Percentiles rank a stretch among this genome's conserved stretches.
phyloP scores from a whole-genome alignment of 768 basidiomycete genomes.

The Xerocomellus intermedius region DNA sequence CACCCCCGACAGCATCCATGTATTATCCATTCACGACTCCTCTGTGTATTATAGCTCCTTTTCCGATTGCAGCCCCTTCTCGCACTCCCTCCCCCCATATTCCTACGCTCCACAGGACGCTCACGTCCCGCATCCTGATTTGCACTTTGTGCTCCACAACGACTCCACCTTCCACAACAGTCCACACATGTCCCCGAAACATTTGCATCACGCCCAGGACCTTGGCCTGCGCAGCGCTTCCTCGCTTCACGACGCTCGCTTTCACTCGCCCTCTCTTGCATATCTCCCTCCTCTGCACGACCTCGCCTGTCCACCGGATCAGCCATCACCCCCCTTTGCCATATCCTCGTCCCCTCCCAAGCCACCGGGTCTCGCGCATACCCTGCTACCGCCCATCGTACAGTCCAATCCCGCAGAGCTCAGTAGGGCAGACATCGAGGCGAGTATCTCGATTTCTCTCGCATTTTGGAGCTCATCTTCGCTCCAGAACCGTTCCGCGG shows the following conservation, averaged over 20 bases:
- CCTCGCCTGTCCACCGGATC: conserved; percentile 21
- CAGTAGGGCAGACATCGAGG: conserved; percentile 25
- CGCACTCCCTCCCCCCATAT: conserved; percentile 21
- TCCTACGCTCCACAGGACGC: conserved; percentile 27
- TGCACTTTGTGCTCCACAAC: conserved; percentile 27
- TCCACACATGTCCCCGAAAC: conserved; percentile 30
- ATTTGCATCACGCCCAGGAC: conserved; percentile 28
- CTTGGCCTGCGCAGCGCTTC: conserved; percentile 14
- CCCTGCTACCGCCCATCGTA: conserved; percentile 34
- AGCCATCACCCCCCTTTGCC: conserved; percentile 13
- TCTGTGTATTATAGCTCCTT: conserved; percentile 35
- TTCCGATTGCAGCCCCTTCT: conserved; percentile 24
- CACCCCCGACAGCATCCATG: conserved; percentile 21
- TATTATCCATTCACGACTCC: conserved; percentile 35
- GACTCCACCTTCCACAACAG: conserved; percentile 23
- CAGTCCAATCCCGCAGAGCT: conserved; percentile 34
- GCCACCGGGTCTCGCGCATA: conserved; percentile 24
- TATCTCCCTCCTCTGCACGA: conserved; percentile 28
- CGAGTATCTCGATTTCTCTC: background rate
- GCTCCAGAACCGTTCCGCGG: conserved; percentile 27
- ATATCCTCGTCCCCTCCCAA: conserved; percentile 26
- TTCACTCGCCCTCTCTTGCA: conserved; percentile 26
- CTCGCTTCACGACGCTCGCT: conserved; percentile 27
- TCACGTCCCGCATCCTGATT: conserved; percentile 27
- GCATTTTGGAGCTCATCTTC: conserved; percentile 11